Base-by-base conservation (phyloP, 2,329 filamentous ascomycete species). In the Neoascochyta sp. region DNA sequence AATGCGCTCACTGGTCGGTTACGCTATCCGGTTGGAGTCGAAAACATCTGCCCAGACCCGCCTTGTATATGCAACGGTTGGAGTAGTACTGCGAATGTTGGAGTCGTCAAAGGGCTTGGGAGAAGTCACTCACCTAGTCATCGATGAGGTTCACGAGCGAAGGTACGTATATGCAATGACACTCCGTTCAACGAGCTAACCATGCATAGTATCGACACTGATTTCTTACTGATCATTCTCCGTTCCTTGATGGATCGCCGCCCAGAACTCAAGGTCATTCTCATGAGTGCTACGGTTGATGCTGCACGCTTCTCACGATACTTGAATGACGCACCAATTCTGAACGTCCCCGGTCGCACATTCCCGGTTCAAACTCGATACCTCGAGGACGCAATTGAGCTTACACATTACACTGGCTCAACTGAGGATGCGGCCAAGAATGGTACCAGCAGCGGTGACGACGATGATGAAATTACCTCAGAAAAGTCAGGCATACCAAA, bases 271-370 rank as follows among this genome's bases (percentile, higher is more conserved):
- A 96, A 94, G 63, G 83, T 98, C 12, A 75, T 98, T 20, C 74
- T 98, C 26, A 98, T 98, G 92, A 96, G 90, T 45, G 92, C 92
- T 8, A 98, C 92, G 1, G 87, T 98, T 6, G 87, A 98, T 60
- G 87, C 92, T 0, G 81, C 90, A 37, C 81, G 82, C 10, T 95
- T 98, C 58, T 95, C 92, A 0, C 77, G 78, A 8, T 98, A 96
- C 55, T 75, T 98, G 2, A 81, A 82, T 32, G 80, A 81, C 4
- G 90, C 90, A 1, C 90, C 90, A 0, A 80, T 96, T 22, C 70
- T 98, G 31, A 88, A 84, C 37, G 87, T 98, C 9, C 92, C 92
- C 3, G 92, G 92, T 1, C 79, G 92, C 25, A 96, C 90, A 0
- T 98, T 93, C 54, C 90, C 92, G 0, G 92, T 98, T 2, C 74